Evolutionary conservation across 257 asterid species (phyloP), one percentile per base, ranked within the genome.

Genomic region (Solanum lycopersicoides): DNA sequence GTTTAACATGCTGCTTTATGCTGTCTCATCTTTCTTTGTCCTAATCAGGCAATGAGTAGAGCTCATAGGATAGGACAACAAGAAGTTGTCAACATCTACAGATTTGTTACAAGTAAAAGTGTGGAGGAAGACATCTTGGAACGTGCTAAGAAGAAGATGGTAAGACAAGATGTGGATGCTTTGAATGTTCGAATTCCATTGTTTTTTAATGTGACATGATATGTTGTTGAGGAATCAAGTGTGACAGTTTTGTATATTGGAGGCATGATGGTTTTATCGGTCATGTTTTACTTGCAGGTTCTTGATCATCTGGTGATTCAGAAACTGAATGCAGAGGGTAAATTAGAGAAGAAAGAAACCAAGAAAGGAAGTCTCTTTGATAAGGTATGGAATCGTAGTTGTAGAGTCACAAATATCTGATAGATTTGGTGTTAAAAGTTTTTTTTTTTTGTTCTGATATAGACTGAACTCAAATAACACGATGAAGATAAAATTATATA

Each of bases 21-120:
- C 66, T 83, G 68, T 50, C 74, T 79, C 73, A 59, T 37, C 16
- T 73, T 21, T 21, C 13, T 2, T 90, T 87, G 86, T 89, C 71
- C 30, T 88, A 86, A 80, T 86, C 89, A 96, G 99, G 99, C 99
- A 88, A 97, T 97, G 99, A 97, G 99, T 89, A 94, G 99, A 90
- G 99, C 99, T 87, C 99, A 97, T 89, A 93, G 99, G 90, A 97
- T 97, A 92, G 99, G 99, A 89, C 99, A 97, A 92, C 99, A 96
- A 93, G 99, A 97, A 30, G 99, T 97, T 65, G 99, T 97, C 86
- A 97, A 97, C 90, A 97, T 97, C 77, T 97, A 97, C 88, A 93
- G 99, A 85, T 97, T 97, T 91, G 99, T 97, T 86, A 97, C 99
- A 72, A 96, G 99, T 95, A 97, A 93, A 93, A 97, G 99, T 86